phyloP scores from a whole-genome alignment of 192 early-diverging fungal genomes.

The Pecoramyces ruminantium region DNA sequence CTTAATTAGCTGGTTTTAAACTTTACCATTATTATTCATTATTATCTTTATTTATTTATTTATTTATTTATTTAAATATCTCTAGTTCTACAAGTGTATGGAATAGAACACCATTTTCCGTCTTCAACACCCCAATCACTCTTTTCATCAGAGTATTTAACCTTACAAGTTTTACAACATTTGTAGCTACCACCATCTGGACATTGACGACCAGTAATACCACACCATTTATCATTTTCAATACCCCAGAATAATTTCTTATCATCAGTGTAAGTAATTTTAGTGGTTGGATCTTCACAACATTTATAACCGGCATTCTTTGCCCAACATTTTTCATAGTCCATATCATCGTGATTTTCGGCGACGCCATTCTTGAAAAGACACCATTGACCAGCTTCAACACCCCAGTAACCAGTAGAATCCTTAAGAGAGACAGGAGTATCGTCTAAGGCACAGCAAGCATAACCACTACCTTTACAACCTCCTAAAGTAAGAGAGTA shows the following conservation, averaged over 20 bases:
- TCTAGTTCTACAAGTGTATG: background rate
- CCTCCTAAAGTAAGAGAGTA: no score
- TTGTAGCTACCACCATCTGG: background rate
- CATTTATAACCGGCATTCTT: background rate
- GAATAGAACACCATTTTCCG: background rate
- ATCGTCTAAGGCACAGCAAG: background rate
- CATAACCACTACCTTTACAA: background rate
- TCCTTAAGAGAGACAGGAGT: background rate
- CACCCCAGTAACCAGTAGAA: background rate
- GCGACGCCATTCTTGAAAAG: background rate
- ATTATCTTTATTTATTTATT: no score
- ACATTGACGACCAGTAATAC: background rate
- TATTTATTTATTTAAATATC: no score
- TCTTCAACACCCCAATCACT: background rate
- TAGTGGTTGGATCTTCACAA: background rate
- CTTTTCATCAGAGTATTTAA: background rate
- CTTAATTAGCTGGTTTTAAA: no score
- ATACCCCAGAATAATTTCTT: background rate
- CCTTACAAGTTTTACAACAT: background rate
- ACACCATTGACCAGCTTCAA: background rate
- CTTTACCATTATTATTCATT: no score
- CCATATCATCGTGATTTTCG: background rate
- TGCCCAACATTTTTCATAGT: background rate
- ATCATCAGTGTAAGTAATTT: background rate
- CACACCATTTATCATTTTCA: background rate